These are phyloP conservation scores for Domatiomyces catenatus DNA, from an alignment of 2,329 filamentous ascomycete genomes.

Conservation along the genomic window DNA sequence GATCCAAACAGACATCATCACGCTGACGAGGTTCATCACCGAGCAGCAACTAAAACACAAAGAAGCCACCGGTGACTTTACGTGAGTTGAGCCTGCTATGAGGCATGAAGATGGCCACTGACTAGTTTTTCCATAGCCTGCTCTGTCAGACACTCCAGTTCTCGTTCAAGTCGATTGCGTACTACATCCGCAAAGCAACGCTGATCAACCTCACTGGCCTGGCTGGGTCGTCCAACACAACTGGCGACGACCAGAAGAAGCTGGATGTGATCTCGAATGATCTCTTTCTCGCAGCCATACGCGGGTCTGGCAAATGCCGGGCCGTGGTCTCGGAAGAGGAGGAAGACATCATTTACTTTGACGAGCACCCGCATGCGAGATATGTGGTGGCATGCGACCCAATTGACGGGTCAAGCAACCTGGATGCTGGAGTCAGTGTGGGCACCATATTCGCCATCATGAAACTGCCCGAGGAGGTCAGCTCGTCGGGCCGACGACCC, in stretches of 20 bases:
- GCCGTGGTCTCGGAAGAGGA: slow-evolving; percentile 96
- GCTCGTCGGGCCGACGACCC: slow-evolving; percentile 41
- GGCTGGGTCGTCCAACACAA: slow-evolving; percentile 85
- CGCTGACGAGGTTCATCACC: slow-evolving; percentile 84
- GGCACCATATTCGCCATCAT: slow-evolving; percentile 95
- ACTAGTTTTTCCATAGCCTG: slow-evolving; percentile 41
- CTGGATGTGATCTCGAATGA: slow-evolving; percentile 98
- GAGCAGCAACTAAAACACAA: slow-evolving; percentile 89
- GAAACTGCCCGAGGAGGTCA: slow-evolving; percentile 58
- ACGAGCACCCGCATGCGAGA: slow-evolving; percentile 54
- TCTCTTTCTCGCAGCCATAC: slow-evolving; percentile 91
- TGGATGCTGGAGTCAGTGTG: slow-evolving; percentile 93
- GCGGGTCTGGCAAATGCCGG: slow-evolving; percentile 75
- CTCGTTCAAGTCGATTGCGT: slow-evolving; percentile 98
- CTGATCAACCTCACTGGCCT: slow-evolving; percentile 92
- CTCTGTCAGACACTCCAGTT: slow-evolving; percentile 97
- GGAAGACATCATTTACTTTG: slow-evolving; percentile 79
- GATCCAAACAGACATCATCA: slow-evolving; percentile 92
- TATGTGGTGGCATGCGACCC: slow-evolving; percentile 96
- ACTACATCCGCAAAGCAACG: slow-evolving; percentile 93
- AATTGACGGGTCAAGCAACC: slow-evolving; percentile 93
- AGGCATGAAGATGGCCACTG: not conserved
- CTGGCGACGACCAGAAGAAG: slow-evolving; percentile 98
- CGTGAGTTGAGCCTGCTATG: slow-evolving; percentile 41
- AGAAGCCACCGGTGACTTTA: slow-evolving; percentile 96